Conservation (phyloP, 352 stramenopile genomes). For the Phytophthora boehmeriae region DNA sequence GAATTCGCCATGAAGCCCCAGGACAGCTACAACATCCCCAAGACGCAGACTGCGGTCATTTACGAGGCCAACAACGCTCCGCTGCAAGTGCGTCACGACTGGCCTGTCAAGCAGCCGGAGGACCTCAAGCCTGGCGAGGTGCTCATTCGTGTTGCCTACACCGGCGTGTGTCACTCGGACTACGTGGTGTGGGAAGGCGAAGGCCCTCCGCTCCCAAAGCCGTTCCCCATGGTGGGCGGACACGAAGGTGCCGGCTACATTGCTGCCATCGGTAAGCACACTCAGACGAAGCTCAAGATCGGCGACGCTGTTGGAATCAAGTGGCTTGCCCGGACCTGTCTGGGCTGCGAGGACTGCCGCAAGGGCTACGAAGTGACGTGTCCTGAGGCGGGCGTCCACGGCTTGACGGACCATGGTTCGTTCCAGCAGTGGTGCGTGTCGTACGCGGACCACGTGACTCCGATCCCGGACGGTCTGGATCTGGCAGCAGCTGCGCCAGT, state of each 20-base stretch:
- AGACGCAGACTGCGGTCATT: conserved; percentile 53
- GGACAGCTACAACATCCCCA: conserved; percentile 48
- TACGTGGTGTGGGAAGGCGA: conserved; percentile 49
- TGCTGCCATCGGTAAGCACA: conserved; percentile 52
- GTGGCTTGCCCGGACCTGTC: conserved; percentile 54
- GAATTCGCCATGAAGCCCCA: conserved; percentile 40
- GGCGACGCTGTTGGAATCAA: conserved; percentile 60
- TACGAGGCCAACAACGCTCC: conserved; percentile 56
- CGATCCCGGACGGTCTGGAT: conserved; percentile 64
- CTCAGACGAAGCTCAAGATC: conserved; percentile 49
- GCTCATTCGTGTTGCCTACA: conserved; percentile 58
- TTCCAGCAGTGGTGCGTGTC: conserved; percentile 74
- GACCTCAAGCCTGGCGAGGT: conserved; percentile 53
- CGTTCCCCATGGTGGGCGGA: conserved; percentile 56
- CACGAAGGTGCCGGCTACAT: conserved; percentile 66
- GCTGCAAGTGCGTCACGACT: conserved; percentile 53
- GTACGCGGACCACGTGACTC: conserved; percentile 77
- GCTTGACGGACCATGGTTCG: conserved; percentile 50
- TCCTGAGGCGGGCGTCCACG: conserved; percentile 34
- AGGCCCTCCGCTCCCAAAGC: conserved; percentile 37
- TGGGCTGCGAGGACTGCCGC: conserved; percentile 56
- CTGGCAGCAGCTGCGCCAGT: conserved; percentile 61
- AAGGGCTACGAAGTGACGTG: conserved; percentile 60
- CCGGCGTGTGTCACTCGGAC: conserved; percentile 57
- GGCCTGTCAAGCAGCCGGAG: conserved; percentile 49